Evolutionary conservation across 768 basidiomycete species (phyloP).

Genomic region (Flagelloscypha sp.): DNA sequence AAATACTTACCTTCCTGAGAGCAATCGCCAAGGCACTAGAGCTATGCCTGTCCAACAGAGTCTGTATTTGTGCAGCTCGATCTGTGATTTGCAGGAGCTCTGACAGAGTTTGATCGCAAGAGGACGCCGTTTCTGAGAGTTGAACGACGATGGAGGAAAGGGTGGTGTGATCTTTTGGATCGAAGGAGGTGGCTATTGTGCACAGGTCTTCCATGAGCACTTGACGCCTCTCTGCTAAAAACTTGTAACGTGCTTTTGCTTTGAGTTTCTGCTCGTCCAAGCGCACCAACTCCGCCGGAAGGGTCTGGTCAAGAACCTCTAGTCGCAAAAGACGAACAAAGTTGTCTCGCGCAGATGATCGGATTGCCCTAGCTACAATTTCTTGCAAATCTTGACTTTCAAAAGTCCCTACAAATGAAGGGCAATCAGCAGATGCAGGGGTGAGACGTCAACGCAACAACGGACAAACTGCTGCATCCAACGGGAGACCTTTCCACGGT

Average conservation of each 20-base stretch:
- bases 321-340: constrained; percentile 63
- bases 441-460: constrained; percentile 9
- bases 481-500: constrained; percentile 57
- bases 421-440: not conserved
- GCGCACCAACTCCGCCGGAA: constrained; percentile 52
- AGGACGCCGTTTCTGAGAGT: constrained; percentile 47
- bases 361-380: constrained; percentile 65
- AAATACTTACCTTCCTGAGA: constrained; percentile 48
- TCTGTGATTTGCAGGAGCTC: constrained; percentile 52
- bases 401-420: constrained; percentile 40
- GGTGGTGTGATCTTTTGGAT: no score
- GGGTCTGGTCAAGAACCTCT: constrained; percentile 49
- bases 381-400: constrained; percentile 55
- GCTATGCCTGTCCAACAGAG: constrained; percentile 57
- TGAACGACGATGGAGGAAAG: no score
- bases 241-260: constrained; percentile 59
- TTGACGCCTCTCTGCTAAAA: no score
- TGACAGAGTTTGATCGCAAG: constrained; percentile 50
- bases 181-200: constrained; percentile 29
- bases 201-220: constrained; percentile 68
- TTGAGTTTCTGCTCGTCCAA: constrained; percentile 42
- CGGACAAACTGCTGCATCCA: constrained; percentile 59
- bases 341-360: constrained; percentile 57
- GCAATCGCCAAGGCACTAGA: constrained; percentile 73
- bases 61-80: constrained; percentile 56